Conservation (phyloP, 2,329 filamentous ascomycete species). For the Trichophyton verrucosum region DNA sequence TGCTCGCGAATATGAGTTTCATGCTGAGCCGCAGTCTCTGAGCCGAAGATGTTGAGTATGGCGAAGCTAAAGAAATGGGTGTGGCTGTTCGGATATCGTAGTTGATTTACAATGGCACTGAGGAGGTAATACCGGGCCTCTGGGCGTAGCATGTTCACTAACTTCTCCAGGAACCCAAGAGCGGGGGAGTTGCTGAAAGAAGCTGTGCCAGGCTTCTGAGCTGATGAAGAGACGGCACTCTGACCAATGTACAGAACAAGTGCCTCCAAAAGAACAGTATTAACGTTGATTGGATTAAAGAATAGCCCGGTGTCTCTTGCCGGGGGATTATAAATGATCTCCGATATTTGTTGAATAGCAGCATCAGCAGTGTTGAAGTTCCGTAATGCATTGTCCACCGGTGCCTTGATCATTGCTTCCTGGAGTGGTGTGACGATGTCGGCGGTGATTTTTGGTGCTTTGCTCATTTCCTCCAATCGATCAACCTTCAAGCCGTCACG, state of each 20-base stretch:
- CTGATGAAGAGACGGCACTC: slow-evolving; percentile 51
- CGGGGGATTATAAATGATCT: slow-evolving; percentile 53
- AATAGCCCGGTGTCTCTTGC: slow-evolving; percentile 52
- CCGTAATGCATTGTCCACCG: slow-evolving; percentile 41
- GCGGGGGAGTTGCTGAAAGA: slow-evolving; percentile 58
- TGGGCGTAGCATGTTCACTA: slow-evolving; percentile 61
- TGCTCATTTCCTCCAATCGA: slow-evolving; percentile 59
- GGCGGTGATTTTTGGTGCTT: slow-evolving; percentile 52
- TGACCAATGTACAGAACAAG: slow-evolving; percentile 73
- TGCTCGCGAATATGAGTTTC: slow-evolving; percentile 77
- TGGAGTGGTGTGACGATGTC: slow-evolving; percentile 43
- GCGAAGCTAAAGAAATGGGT: slow-evolving; percentile 88
- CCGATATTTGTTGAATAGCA: slow-evolving; percentile 57
- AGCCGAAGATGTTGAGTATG: slow-evolving; percentile 71
- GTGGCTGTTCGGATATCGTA: slow-evolving; percentile 77
- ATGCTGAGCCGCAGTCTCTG: slow-evolving; percentile 55
- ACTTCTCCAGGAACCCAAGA: slow-evolving; percentile 58
- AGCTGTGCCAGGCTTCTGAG: slow-evolving; percentile 45
- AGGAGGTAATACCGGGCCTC: slow-evolving; percentile 78
- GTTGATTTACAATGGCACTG: slow-evolving; percentile 75
- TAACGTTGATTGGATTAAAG: slow-evolving; percentile 53
- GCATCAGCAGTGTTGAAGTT: slow-evolving; percentile 56
- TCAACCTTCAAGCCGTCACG: slow-evolving; percentile 64
- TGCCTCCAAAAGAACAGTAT: slow-evolving; percentile 62
- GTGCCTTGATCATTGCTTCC: slow-evolving; percentile 41